Evolutionary conservation across 2,329 filamentous ascomycete genomes (phyloP), one percentile per base, ranked within the genome.

Genomic region (Xylariaceae sp.): DNA sequence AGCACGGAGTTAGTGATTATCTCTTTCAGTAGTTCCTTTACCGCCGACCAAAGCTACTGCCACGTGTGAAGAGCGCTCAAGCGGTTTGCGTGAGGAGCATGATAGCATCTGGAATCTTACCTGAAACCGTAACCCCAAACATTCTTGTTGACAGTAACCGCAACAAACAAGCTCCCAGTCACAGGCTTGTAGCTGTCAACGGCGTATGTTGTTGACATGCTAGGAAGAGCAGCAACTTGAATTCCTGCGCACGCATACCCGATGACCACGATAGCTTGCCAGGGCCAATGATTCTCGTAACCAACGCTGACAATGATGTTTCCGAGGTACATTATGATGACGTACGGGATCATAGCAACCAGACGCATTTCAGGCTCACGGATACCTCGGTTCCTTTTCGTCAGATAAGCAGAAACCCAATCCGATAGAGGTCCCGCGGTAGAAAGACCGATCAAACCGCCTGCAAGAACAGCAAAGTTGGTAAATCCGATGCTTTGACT

Each of bases 161-260:
- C 69, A 2, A 83, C 78, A 62, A 84, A 80, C 37, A 84, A 66
- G 17, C 72, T 74, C 2, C 80, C 80, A 0, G 79, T 73, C 2
- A 83, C 73, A 0, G 80, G 74, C 62, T 83, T 83, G 62, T 84
- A 83, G 47, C 69, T 74, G 57, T 83, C 80, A 5, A 83, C 73
- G 0, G 78, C 76, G 56, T 83, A 83, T 12, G 66, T 77, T 19
- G 70, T 75, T 3, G 67, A 70, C 48, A 84, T 82, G 10, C 75
- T 72, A 0, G 80, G 80, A 10, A 84, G 64, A 0, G 77, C 78
- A 14, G 61, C 59, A 16, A 59, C 55, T 50, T 63, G 55, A 16
- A 61, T 39, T 3, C 62, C 61, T 3, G 61, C 50, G 12, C 61
- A 44, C 34, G 44, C 67, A 52, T 73, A 76, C 3, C 73, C 73